These are phyloP conservation scores for Vitis riparia DNA, from an alignment of 164 flowering plant genomes.

Conservation along the genomic window DNA sequence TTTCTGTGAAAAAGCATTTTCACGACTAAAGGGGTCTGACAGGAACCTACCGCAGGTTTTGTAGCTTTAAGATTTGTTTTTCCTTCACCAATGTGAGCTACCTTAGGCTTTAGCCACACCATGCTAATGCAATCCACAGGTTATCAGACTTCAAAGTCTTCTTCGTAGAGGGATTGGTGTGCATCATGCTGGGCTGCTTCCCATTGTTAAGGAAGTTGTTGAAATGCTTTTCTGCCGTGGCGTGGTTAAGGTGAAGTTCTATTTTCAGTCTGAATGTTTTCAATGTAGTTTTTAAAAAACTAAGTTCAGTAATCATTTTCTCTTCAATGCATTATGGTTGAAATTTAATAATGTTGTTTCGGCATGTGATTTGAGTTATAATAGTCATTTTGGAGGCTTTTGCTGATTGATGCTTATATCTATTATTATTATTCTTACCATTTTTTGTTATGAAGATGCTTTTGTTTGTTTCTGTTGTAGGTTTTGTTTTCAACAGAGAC, in stretches of 20 bases:
- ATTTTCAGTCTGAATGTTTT: not conserved
- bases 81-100: slow-evolving; percentile 1
- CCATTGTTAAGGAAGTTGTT: slow-evolving; percentile 98
- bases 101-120: slow-evolving; percentile 5
- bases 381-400: slow-evolving; percentile 1
- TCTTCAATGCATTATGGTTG: no score
- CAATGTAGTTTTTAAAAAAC: not conserved
- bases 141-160: slow-evolving; percentile 86
- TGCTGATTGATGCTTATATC: slow-evolving; percentile 11
- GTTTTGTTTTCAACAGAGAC: slow-evolving; percentile 97
- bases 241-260: slow-evolving; percentile 72
- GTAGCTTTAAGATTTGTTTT: slow-evolving; percentile 3
- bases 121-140: slow-evolving; percentile 35
- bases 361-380: not conserved
- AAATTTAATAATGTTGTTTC: slow-evolving; percentile 8
- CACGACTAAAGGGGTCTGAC: slow-evolving; percentile 97
- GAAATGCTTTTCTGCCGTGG: slow-evolving; percentile 99
- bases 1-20: slow-evolving; percentile 98
- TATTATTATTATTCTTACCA: not conserved
- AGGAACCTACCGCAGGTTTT: slow-evolving; percentile 93
- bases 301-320: not conserved
- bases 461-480: slow-evolving; percentile 34
- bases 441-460: not conserved
- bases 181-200: slow-evolving; percentile 99
- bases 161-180: slow-evolving; percentile 92